These are phyloP conservation scores for Coniochaeta prunicola DNA, from an alignment of 2,329 filamentous ascomycete genomes.

Conservation along the genomic window DNA sequence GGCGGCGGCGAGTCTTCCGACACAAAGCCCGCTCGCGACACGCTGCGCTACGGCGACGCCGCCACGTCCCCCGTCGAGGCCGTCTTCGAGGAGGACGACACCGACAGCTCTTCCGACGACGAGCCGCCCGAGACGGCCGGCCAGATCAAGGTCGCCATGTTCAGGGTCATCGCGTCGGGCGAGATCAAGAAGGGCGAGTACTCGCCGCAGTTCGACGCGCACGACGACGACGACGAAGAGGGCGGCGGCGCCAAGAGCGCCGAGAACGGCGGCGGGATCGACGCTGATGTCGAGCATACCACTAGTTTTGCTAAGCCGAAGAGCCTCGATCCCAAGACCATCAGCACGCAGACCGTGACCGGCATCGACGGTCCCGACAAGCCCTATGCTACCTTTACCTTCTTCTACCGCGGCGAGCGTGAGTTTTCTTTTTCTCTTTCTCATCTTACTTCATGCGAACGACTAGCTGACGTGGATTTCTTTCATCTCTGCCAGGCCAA, in stretches of 20 bases:
- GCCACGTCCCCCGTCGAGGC: slow-evolving; percentile 65
- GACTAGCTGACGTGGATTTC: slow-evolving; percentile 12
- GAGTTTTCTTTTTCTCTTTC: slow-evolving; percentile 32
- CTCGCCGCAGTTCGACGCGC: slow-evolving; percentile 92
- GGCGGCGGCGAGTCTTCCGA: slow-evolving; percentile 18
- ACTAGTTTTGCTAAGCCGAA: slow-evolving; percentile 97
- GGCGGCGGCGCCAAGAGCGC: slow-evolving; percentile 38
- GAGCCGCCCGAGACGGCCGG: slow-evolving; percentile 89
- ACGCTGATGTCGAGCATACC: slow-evolving; percentile 88
- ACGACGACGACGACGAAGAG: slow-evolving; percentile 80
- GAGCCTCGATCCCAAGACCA: slow-evolving; percentile 90
- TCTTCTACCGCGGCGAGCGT: slow-evolving; percentile 95
- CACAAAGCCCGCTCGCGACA: slow-evolving; percentile 42
- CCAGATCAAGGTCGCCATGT: slow-evolving; percentile 97
- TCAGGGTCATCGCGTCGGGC: slow-evolving; percentile 87
- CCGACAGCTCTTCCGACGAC: slow-evolving; percentile 68
- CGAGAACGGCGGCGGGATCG: slow-evolving; percentile 47
- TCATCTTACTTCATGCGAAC: not conserved
- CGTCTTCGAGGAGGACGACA: slow-evolving; percentile 62
- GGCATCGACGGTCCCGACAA: slow-evolving; percentile 94
- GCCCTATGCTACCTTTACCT: slow-evolving; percentile 94
- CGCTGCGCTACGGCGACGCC: slow-evolving; percentile 73
- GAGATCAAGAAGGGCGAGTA: slow-evolving; percentile 98
- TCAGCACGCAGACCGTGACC: slow-evolving; percentile 98
- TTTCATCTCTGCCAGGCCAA: slow-evolving; percentile 61